Evolutionary conservation across 768 basidiomycete genomes (phyloP).

Genomic region (Tremella fuciformis): DNA sequence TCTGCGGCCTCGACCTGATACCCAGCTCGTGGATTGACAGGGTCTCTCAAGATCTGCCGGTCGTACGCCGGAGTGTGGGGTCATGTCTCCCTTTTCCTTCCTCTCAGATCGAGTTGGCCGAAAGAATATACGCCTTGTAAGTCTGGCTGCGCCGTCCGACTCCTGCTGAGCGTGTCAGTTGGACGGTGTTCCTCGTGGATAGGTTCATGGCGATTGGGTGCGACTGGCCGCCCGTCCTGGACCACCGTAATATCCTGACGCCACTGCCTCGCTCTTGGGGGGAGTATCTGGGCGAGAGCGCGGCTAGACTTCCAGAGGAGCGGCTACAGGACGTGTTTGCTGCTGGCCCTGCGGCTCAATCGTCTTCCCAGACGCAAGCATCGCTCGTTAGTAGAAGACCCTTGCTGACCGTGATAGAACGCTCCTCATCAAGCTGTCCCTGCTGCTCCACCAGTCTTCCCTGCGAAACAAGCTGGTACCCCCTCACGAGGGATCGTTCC

Average conservation of each 20-base stretch:
- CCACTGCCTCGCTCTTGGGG: slow-evolving; percentile 25
- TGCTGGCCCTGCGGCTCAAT: no score
- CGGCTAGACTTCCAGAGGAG: no score
- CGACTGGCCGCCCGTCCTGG: slow-evolving; percentile 17
- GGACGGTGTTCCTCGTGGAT: slow-evolving; percentile 28
- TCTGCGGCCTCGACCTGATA: slow-evolving; percentile 18
- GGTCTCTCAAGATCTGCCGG: neutral
- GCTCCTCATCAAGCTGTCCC: no score
- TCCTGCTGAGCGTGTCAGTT: slow-evolving; percentile 10
- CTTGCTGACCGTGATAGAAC: no score
- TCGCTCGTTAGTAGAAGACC: no score
- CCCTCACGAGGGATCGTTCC: no score
- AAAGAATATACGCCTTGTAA: slow-evolving; percentile 31
- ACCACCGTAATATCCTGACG: slow-evolving; percentile 13
- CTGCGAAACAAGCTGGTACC: no score
- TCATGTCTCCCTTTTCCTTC: neutral
- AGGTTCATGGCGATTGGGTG: slow-evolving; percentile 19
- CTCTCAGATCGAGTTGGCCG: slow-evolving; percentile 20
- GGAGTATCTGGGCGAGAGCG: slow-evolving; percentile 17
- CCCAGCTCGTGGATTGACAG: slow-evolving; percentile 5
- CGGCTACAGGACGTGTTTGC: no score
- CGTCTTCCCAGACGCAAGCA: no score
- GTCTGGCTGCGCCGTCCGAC: neutral
- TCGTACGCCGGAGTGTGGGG: neutral
- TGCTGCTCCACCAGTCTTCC: no score